Conservation (phyloP, 2,329 filamentous ascomycete species). For the Alternaria arbusti region DNA sequence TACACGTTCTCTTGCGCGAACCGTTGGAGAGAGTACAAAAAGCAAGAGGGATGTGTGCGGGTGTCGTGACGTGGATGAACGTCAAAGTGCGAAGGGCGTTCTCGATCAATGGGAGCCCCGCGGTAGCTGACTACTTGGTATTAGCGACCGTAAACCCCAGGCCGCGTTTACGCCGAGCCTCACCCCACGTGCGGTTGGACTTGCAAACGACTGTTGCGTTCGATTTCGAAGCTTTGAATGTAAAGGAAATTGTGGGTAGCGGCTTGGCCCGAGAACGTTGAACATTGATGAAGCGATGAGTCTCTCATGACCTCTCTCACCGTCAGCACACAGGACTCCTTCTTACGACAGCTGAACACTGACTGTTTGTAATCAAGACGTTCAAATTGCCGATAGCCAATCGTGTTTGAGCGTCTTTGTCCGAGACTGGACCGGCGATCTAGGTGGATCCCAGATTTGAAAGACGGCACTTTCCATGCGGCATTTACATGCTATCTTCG, state of each 20-base stretch:
- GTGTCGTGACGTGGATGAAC: slow-evolving; percentile 24
- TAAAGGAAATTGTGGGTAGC: neutral
- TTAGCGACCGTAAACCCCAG: slow-evolving; percentile 16
- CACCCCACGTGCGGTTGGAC: slow-evolving; percentile 8
- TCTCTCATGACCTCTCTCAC: neutral
- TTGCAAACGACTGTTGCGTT: neutral
- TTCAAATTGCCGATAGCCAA: neutral
- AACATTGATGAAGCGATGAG: neutral
- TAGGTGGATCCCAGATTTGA: neutral
- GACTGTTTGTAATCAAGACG: neutral
- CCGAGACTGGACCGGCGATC: neutral
- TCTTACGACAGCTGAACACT: neutral
- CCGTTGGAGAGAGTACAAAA: slow-evolving; percentile 3
- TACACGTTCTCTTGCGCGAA: neutral
- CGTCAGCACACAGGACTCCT: neutral
- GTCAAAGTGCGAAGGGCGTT: slow-evolving; percentile 10
- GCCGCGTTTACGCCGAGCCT: slow-evolving; percentile 10
- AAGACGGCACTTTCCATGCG: neutral
- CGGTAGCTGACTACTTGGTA: slow-evolving; percentile 18
- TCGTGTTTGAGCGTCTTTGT: neutral
- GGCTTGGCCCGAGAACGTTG: neutral
- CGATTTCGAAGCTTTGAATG: neutral
- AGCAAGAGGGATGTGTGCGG: slow-evolving; percentile 11
- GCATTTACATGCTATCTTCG: neutral
- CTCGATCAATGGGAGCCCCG: slow-evolving; percentile 21